Percentiles rank a stretch among this genome's conserved stretches.
Evolutionary conservation across 768 basidiomycete species (phyloP).

Genomic region (Tephrocybe rancida): DNA sequence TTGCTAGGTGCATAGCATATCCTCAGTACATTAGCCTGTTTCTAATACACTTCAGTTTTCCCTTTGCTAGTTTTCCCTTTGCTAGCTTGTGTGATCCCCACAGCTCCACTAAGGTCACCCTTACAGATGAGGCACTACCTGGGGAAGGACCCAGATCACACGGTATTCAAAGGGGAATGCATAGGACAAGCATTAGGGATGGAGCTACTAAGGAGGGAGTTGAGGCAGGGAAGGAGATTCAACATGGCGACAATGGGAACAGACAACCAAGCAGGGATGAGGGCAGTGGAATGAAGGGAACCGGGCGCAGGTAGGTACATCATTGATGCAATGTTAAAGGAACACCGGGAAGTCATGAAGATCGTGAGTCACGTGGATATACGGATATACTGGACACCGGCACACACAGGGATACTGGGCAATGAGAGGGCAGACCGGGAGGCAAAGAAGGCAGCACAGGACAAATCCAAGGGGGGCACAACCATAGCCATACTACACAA

Average conservation of each 20-base stretch:
- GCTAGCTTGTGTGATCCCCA: too few species aligned
- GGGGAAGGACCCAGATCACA: slow-evolving; percentile 13
- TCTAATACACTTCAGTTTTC: too few species aligned
- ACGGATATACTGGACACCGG: background rate
- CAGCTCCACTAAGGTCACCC: too few species aligned
- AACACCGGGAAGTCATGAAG: background rate
- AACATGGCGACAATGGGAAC: background rate
- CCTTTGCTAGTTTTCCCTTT: too few species aligned
- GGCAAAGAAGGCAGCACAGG: background rate
- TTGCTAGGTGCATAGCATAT: too few species aligned
- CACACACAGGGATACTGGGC: background rate
- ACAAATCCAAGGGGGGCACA: background rate
- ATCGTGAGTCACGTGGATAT: background rate
- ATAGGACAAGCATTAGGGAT: slow-evolving; percentile 18
- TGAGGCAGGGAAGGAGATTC: background rate
- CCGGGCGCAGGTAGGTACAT: background rate
- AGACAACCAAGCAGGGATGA: too few species aligned
- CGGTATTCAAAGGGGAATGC: slow-evolving; percentile 17
- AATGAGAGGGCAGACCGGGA: background rate
- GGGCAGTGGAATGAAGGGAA: background rate
- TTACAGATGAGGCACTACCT: slow-evolving; percentile 11
- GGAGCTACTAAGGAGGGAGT: slow-evolving; percentile 10
- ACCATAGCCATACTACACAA: background rate
- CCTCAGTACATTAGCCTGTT: too few species aligned
- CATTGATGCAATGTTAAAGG: background rate